phyloP scores from a whole-genome alignment of 1,284 basidiomycete species.

The Melampsora larici-populina region DNA sequence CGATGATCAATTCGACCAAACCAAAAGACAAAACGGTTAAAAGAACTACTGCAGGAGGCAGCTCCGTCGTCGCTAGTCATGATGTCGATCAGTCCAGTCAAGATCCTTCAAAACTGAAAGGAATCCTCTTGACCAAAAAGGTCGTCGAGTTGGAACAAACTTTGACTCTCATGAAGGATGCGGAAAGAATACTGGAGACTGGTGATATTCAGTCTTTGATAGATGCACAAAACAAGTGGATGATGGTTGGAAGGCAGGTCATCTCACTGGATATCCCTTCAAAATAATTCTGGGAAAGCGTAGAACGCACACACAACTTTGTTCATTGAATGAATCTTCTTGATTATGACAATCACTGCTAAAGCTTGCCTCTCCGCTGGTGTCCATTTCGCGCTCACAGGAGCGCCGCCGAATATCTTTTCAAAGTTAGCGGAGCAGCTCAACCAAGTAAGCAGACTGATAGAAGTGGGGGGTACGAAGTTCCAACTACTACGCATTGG shows the following conservation, averaged over 20 bases:
- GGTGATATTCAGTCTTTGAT: neutral
- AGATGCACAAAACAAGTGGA: neutral
- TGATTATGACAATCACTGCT: no score
- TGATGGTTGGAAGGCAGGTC: neutral
- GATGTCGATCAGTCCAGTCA: neutral
- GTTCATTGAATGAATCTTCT: no score
- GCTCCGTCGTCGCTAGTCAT: no score
- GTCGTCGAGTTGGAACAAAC: neutral
- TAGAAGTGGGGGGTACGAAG: no score
- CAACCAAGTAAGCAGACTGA: no score
- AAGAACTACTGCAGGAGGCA: no score
- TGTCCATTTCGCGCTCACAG: no score
- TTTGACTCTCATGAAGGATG: conserved; percentile 1
- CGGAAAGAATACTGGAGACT: neutral
- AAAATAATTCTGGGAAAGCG: no score
- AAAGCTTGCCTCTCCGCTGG: no score
- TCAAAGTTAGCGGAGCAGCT: no score
- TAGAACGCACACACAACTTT: no score
- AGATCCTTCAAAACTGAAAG: neutral
- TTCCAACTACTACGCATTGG: neutral
- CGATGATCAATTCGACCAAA: neutral
- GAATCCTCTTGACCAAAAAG: neutral
- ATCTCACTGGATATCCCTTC: neutral
- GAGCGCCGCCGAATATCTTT: no score
- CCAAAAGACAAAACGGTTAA: neutral